Conservation (phyloP, 2,329 filamentous ascomycete genomes). For the Cladosporium sp. region DNA sequence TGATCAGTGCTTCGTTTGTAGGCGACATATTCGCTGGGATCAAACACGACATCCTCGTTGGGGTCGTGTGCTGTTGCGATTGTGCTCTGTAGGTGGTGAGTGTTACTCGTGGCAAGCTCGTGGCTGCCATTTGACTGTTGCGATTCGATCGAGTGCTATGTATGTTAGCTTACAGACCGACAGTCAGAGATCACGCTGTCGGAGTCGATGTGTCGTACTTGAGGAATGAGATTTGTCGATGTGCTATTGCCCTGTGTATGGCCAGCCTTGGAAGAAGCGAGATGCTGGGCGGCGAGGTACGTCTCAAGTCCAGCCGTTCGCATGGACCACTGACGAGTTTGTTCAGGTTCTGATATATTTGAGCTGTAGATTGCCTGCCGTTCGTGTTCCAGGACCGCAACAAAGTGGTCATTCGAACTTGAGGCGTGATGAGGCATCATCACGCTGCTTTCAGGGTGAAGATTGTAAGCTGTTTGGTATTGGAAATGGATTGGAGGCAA, state of each 20-base stretch:
- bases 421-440: not conserved
- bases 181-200: not conserved
- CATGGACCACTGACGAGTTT: slow-evolving; percentile 33
- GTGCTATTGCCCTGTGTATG: too few relatives aligned
- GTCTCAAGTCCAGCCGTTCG: slow-evolving; percentile 24
- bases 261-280: too few relatives aligned
- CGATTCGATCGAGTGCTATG: not conserved
- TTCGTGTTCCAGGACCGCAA: slow-evolving; percentile 29
- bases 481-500: not conserved
- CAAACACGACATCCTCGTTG: slow-evolving; percentile 21
- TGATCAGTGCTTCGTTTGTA: slow-evolving; percentile 17
- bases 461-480: not conserved
- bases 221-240: not conserved
- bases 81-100: not conserved
- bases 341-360: slow-evolving; percentile 32
- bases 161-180: not conserved
- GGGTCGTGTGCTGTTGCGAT: not conserved
- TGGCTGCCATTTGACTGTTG: not conserved
- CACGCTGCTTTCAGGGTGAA: not conserved
- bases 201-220: not conserved
- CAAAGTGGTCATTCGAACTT: not conserved
- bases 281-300: not conserved
- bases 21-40: slow-evolving; percentile 27
- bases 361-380: slow-evolving; percentile 33
- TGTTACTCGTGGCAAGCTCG: not conserved